These are phyloP conservation scores for Podaxis sp. DNA, from an alignment of 768 basidiomycete genomes.

Conservation along the genomic window DNA sequence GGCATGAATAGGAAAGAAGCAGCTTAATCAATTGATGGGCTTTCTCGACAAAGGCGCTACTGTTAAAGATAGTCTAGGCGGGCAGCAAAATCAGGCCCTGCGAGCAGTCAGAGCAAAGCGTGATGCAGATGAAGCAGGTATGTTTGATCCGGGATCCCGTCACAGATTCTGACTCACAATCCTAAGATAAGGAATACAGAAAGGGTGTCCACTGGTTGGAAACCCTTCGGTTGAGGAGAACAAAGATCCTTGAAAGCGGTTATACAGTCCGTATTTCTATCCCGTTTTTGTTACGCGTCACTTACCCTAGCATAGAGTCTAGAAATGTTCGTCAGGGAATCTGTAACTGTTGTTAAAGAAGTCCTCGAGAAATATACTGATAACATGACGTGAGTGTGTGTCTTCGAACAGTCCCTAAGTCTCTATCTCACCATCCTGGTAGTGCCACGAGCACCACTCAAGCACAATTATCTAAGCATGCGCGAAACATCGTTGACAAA, in stretches of 20 bases:
- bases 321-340: slow-evolving; percentile 74
- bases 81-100: slow-evolving; percentile 62
- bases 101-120: slow-evolving; percentile 79
- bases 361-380: slow-evolving; percentile 74
- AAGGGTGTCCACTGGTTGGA: slow-evolving; percentile 92
- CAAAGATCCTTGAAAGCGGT: slow-evolving; percentile 78
- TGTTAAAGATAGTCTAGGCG: slow-evolving; percentile 55
- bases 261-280: slow-evolving; percentile 55
- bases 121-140: slow-evolving; percentile 89
- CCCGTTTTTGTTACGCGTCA: not conserved
- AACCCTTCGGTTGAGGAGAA: slow-evolving; percentile 75
- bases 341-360: slow-evolving; percentile 55
- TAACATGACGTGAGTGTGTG: slow-evolving; percentile 59
- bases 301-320: slow-evolving; percentile 50
- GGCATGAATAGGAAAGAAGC: slow-evolving; percentile 62
- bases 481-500: slow-evolving; percentile 52
- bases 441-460: slow-evolving; percentile 79
- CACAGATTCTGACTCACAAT: slow-evolving; percentile 1
- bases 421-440: not conserved
- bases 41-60: slow-evolving; percentile 76
- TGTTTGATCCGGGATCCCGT: slow-evolving; percentile 15
- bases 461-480: slow-evolving; percentile 66
- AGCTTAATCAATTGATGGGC: slow-evolving; percentile 81
- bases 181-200: slow-evolving; percentile 81
- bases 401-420: not conserved